Percentiles rank a stretch among this genome's conserved stretches.
Conservation (phyloP, 345 rosid genomes). For the Viola odorata region DNA sequence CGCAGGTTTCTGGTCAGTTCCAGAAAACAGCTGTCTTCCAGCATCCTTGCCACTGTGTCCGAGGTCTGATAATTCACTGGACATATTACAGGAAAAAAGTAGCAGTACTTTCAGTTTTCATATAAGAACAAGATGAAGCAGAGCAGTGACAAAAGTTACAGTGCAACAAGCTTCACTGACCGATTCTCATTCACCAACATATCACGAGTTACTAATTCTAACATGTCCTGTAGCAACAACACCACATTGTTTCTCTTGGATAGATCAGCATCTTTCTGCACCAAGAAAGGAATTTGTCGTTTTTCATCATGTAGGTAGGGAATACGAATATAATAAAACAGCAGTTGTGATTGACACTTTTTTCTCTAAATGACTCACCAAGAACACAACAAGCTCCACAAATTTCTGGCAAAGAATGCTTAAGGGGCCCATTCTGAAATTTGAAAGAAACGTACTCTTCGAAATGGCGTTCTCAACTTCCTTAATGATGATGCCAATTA, state of each 20-base stretch:
- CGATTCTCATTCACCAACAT: slow-evolving; percentile 92
- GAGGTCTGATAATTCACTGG: slow-evolving; percentile 78
- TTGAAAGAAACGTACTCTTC: slow-evolving; percentile 75
- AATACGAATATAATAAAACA: slow-evolving; percentile 7
- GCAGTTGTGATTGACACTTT: neutral
- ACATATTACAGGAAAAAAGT: slow-evolving; percentile 5
- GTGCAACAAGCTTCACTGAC: slow-evolving; percentile 41
- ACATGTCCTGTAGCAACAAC: slow-evolving; percentile 84
- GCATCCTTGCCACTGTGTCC: slow-evolving; percentile 87
- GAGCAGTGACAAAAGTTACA: slow-evolving; percentile 2
- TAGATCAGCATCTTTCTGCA: slow-evolving; percentile 84
- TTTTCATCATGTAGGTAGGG: neutral
- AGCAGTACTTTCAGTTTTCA: neutral
- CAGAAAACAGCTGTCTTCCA: slow-evolving; percentile 92
- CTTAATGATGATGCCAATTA: slow-evolving; percentile 76
- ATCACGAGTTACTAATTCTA: slow-evolving; percentile 91
- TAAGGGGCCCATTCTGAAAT: slow-evolving; percentile 79
- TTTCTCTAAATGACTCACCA: slow-evolving; percentile 49
- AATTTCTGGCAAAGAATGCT: slow-evolving; percentile 68
- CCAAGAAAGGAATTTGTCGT: slow-evolving; percentile 14
- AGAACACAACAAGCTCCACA: slow-evolving; percentile 79
- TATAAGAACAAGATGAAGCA: neutral
- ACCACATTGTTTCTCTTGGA: slow-evolving; percentile 69
- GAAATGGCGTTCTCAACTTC: slow-evolving; percentile 84
- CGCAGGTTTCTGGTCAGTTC: slow-evolving; percentile 82